Percentiles rank a stretch among this genome's conserved stretches.
Conservation (phyloP, 2,329 filamentous ascomycete genomes). For the Massarina eburnea region DNA sequence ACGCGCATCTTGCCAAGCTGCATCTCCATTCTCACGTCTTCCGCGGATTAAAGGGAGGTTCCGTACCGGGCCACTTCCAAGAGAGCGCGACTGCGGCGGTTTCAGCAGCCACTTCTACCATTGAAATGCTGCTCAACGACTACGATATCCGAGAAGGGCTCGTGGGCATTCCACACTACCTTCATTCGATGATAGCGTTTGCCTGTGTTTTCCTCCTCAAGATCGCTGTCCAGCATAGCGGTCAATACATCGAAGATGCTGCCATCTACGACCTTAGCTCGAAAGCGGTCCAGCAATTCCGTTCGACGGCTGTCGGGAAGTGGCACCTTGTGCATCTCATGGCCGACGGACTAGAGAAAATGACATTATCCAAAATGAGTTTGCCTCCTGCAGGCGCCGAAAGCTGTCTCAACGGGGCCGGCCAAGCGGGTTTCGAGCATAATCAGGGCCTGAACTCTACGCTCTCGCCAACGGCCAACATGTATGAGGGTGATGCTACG, state of each 20-base stretch:
- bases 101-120: constrained; percentile 49
- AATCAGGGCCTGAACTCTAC: constrained; percentile 7
- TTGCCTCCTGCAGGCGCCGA: constrained; percentile 7
- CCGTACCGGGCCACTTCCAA: constrained; percentile 52
- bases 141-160: constrained; percentile 46
- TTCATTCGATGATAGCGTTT: constrained; percentile 57
- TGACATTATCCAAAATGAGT: constrained; percentile 26
- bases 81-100: constrained; percentile 52
- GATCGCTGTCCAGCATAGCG: constrained; percentile 47
- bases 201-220: constrained; percentile 57
- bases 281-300: constrained; percentile 45
- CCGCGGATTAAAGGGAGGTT: constrained; percentile 50
- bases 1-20: constrained; percentile 57
- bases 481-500: constrained; percentile 12
- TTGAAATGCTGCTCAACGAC: constrained; percentile 50
- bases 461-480: constrained; percentile 11
- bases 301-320: constrained; percentile 45
- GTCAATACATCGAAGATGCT: constrained; percentile 42
- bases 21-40: constrained; percentile 55
- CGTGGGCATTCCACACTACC: constrained; percentile 53
- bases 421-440: constrained; percentile 4
- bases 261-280: constrained; percentile 44
- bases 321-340: constrained; percentile 53
- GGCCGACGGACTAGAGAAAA: constrained; percentile 50
- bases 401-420: constrained; percentile 3